Evolutionary conservation across 1,139 yeast species (phyloP).

Genomic region (Candida mesenterica): DNA sequence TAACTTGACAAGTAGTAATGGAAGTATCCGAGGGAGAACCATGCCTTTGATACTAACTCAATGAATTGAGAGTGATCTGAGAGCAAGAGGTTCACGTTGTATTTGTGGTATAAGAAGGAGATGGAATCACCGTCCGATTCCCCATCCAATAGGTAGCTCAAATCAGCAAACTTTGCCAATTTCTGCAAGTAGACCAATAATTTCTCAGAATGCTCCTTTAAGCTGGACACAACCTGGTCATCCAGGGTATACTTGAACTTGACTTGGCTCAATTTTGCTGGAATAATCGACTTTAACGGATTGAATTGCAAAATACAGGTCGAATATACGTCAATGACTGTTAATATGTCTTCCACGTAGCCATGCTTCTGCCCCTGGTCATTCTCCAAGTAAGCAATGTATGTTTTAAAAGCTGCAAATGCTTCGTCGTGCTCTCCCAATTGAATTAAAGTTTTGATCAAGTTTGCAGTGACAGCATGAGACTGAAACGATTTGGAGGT

Average conservation of each 20-base stretch:
- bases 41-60: constrained; percentile 34
- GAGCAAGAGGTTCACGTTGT: constrained; percentile 34
- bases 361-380: constrained; percentile 37
- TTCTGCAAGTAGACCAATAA: constrained; percentile 25
- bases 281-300: constrained; percentile 31
- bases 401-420: constrained; percentile 42
- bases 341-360: constrained; percentile 31
- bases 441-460: constrained; percentile 35
- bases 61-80: constrained; percentile 31
- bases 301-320: constrained; percentile 36
- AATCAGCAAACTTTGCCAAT: constrained; percentile 25
- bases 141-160: constrained; percentile 25
- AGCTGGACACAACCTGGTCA: constrained; percentile 21
- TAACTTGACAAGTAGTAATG: constrained; percentile 30
- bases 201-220: constrained; percentile 19
- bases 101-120: constrained; percentile 39
- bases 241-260: constrained; percentile 29
- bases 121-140: constrained; percentile 17
- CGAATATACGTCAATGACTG: constrained; percentile 38
- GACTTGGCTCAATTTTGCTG: constrained; percentile 13
- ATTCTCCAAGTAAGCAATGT: constrained; percentile 32
- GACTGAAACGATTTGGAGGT: constrained; percentile 41
- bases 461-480: constrained; percentile 31
- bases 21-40: constrained; percentile 40
- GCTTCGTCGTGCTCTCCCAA: constrained; percentile 45